Evolutionary conservation across 2,329 filamentous ascomycete species (phyloP).

Genomic region (Claviceps pazoutovae): DNA sequence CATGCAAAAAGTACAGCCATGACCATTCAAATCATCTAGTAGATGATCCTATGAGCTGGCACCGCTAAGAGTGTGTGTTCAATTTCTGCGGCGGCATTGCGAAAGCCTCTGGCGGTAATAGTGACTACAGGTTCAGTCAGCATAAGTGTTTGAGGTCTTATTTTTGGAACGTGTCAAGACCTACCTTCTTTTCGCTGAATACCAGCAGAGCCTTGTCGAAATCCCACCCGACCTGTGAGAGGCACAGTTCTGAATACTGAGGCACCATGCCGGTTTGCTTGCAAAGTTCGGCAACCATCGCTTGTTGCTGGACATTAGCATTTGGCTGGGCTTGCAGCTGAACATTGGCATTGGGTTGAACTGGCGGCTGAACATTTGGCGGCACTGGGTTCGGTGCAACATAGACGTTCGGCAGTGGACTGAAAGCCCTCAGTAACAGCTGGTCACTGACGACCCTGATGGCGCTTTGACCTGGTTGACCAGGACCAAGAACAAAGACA

Average conservation of each 20-base stretch:
- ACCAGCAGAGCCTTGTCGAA: conserved; percentile 59
- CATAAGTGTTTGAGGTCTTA: neutral
- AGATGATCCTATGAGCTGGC: neutral
- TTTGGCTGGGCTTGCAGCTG: conserved; percentile 37
- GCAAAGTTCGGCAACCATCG: conserved; percentile 61
- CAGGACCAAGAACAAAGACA: conserved; percentile 66
- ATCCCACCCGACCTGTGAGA: conserved; percentile 69
- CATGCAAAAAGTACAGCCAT: neutral
- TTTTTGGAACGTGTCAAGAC: conserved; percentile 9
- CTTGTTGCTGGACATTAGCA: conserved; percentile 38
- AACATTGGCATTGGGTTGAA: conserved; percentile 15
- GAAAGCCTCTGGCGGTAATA: conserved; percentile 16
- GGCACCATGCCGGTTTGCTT: conserved; percentile 68
- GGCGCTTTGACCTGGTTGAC: conserved; percentile 44
- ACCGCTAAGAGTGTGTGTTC: too few relatives aligned
- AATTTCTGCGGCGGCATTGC: conserved; percentile 6
- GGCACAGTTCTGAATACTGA: conserved; percentile 66
- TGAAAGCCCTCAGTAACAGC: conserved; percentile 56
- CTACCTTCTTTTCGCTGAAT: conserved; percentile 64
- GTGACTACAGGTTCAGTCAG: conserved; percentile 8
- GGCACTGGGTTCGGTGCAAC: conserved; percentile 13
- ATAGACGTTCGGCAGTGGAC: conserved; percentile 31
- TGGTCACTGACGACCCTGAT: conserved; percentile 72
- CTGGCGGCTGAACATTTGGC: too few relatives aligned
- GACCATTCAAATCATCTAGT: too few relatives aligned